Conservation (phyloP, 495 filamentous ascomycete species). For the Podospora anserina region DNA sequence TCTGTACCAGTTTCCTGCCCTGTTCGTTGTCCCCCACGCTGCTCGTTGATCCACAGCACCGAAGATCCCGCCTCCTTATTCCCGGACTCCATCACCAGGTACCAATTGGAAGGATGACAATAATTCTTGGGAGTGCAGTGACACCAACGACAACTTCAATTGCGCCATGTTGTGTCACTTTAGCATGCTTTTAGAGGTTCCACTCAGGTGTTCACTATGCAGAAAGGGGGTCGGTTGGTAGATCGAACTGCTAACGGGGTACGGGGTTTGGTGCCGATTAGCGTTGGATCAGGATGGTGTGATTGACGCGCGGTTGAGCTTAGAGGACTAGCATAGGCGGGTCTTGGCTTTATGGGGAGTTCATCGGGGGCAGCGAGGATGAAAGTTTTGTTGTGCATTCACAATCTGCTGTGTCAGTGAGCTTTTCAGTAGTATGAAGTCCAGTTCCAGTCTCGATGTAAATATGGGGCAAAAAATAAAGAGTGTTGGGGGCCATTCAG, state of each 20-base stretch:
- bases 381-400: not conserved
- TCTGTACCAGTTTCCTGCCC: not conserved
- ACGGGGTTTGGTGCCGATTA: not conserved
- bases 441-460: not conserved
- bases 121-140: not conserved
- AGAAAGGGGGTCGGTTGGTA: not conserved
- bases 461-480: not conserved
- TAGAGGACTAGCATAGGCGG: not conserved
- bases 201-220: not conserved
- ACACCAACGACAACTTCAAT: conserved; percentile 11
- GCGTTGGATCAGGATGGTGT: not conserved
- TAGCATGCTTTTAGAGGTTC: conserved; percentile 9
- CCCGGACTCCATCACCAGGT: not conserved
- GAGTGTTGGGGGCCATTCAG: not conserved
- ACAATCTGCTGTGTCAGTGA: not conserved
- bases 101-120: not conserved
- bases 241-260: not conserved
- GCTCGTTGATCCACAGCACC: conserved; percentile 4
- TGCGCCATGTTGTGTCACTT: conserved; percentile 13
- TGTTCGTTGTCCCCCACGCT: not conserved
- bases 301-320: conserved; percentile 8
- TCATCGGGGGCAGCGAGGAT: not conserved
- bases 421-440: not conserved
- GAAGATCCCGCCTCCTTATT: not conserved
- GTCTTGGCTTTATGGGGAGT: no score